phyloP scores from a whole-genome alignment of 306 rosid genomes.

The Hippophae gyantsensis region DNA sequence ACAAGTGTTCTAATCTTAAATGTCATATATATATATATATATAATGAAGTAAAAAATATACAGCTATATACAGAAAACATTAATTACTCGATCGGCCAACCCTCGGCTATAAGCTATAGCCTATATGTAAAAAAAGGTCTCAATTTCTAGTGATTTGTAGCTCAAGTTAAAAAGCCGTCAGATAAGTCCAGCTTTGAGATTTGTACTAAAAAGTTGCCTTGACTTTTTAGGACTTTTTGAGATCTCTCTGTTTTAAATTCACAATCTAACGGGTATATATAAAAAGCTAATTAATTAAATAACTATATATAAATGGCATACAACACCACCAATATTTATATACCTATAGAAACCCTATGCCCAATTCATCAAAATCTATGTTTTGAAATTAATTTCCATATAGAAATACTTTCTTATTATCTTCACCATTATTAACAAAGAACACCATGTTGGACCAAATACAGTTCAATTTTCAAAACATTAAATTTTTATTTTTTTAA shows the following conservation, averaged over 20 bases:
- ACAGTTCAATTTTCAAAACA: constrained; percentile 3
- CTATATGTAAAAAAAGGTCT: background rate
- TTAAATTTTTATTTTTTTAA: background rate
- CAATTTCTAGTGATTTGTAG: background rate
- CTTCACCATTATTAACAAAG: constrained; percentile 21
- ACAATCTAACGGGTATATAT: constrained; percentile 24
- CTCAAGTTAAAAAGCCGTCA: background rate
- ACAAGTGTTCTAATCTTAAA: no score
- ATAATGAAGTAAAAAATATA: constrained; percentile 17
- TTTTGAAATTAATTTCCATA: background rate
- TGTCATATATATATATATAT: background rate
- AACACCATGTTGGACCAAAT: constrained; percentile 12
- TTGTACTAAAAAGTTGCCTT: constrained; percentile 23
- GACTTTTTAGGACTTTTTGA: constrained; percentile 28
- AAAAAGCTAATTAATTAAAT: constrained; percentile 11
- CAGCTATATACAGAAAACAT: constrained; percentile 3
- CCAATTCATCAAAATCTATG: constrained; percentile 36
- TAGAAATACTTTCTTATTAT: background rate
- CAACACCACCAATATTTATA: background rate
- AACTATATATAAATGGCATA: constrained; percentile 1
- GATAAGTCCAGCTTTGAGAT: constrained; percentile 15
- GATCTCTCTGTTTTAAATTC: constrained; percentile 16
- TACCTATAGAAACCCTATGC: constrained; percentile 25
- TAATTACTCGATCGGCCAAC: constrained; percentile 9
- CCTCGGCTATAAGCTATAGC: background rate